A percentile compares a stretch with the other conserved stretches of the same genome.
phyloP scores from a whole-genome alignment of 345 rosid genomes.

The Moricandia arvensis region DNA sequence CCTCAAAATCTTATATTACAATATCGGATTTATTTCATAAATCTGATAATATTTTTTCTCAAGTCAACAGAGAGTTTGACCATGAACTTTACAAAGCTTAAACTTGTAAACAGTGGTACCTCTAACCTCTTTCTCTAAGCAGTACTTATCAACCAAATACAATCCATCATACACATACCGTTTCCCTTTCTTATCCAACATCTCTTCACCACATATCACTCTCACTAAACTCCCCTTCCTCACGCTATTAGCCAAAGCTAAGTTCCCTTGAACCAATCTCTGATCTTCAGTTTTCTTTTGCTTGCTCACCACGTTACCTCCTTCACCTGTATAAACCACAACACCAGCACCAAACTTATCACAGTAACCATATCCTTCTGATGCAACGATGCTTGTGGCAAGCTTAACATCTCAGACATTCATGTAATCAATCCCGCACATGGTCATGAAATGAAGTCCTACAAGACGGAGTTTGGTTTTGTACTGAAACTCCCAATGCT shows the following conservation, averaged over 20 bases:
- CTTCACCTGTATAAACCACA: constrained; percentile 71
- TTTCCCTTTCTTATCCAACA: constrained; percentile 30
- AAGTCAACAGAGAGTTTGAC: constrained; percentile 5
- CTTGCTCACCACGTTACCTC: constrained; percentile 64
- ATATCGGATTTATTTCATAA: background rate
- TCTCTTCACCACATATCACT: constrained; percentile 67
- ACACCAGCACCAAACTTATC: constrained; percentile 54
- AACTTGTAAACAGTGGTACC: constrained; percentile 76
- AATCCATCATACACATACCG: constrained; percentile 77
- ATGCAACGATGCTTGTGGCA: constrained; percentile 74
- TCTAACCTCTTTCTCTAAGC: constrained; percentile 58
- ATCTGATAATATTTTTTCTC: background rate
- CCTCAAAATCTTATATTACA: background rate
- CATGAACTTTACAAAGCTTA: constrained; percentile 48
- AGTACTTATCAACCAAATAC: constrained; percentile 53
- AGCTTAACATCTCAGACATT: constrained; percentile 37
- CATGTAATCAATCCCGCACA: constrained; percentile 76
- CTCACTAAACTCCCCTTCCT: constrained; percentile 51
- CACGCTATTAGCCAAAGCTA: constrained; percentile 63
- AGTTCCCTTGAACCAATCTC: constrained; percentile 68
- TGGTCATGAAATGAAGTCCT: constrained; percentile 69
- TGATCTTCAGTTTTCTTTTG: constrained; percentile 69
- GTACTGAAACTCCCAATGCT: constrained; percentile 55
- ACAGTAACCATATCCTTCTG: constrained; percentile 67
- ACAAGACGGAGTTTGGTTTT: constrained; percentile 66